Base-by-base conservation (phyloP, 2,329 filamentous ascomycete genomes). In the Fusarium verticillioides region DNA sequence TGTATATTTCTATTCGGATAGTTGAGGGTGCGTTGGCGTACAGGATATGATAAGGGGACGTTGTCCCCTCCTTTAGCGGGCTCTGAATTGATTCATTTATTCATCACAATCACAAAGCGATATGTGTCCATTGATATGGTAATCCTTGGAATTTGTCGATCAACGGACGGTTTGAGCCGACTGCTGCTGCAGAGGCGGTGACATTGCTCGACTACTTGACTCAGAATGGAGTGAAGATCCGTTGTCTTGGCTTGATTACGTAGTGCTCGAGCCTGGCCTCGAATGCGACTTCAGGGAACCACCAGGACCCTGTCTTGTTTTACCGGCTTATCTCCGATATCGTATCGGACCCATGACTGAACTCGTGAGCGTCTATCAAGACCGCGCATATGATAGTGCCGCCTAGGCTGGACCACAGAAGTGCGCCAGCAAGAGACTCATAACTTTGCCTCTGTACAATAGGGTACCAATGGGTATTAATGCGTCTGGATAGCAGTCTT, bases 281-380 rank as follows among this genome's bases (percentile, higher is more conserved):
- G 26, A 28, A 64, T 69, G 44, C 19, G 30, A 69, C 65, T 54
- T 23, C 26, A 32, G 52, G 28, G 57, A 68, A 44, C 36, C 43
- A 44, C 40, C 26, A 66, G 54, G 69, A 46, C 61, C 54, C 69
- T 72, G 52, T 40, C 60, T 67, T 62, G 42, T 61, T 66, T 69
- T 54, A 43, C 57, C 63, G 50, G 59, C 75, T 77, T 78, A 78
- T 78, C 77, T 78, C 77, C 77, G 77, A 78, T 78, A 77, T 78
- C 77, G 76, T 78, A 76, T 76, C 70, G 73, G 56, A 47, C 30
- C 64, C 60, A 43, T 58, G 19, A 49, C 60, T 74, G 76, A 73
- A 75, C 76, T 78, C 69, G 75, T 78, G 76, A 74, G 72, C 69
- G 53, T 37, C 61, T 32, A 44, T 60, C 63, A 63, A 59, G 60